These are phyloP conservation scores for Sporothrix schenckii DNA, from an alignment of 2,329 filamentous ascomycete species.

Conservation along the genomic window DNA sequence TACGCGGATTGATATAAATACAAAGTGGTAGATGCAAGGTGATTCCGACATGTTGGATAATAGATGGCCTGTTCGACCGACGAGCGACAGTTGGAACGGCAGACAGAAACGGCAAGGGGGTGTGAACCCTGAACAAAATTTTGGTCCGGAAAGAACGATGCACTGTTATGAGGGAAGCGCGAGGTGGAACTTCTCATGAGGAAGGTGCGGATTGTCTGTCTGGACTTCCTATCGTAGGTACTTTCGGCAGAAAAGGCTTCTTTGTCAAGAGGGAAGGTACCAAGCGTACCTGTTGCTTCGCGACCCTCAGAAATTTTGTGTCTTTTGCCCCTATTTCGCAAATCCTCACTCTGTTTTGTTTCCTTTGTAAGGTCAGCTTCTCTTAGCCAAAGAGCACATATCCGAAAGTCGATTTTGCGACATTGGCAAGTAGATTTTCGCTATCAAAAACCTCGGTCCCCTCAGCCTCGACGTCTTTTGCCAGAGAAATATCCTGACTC, in stretches of 20 bases:
- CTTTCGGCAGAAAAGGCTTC: not conserved
- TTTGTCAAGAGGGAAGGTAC: not conserved
- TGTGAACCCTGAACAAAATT: not conserved
- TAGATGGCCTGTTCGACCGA: conserved; percentile 3
- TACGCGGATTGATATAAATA: not conserved
- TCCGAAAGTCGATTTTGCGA: not conserved
- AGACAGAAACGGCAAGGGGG: conserved; percentile 1
- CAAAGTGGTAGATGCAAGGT: not conserved
- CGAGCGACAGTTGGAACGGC: not conserved
- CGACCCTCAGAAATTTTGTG: not conserved
- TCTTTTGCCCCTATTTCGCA: not conserved
- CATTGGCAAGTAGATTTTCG: not conserved
- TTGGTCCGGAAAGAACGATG: not conserved
- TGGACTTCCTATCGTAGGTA: not conserved
- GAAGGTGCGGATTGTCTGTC: not conserved
- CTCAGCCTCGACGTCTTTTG: conserved; percentile 4
- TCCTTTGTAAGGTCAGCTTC: not conserved
- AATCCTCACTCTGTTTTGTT: no score
- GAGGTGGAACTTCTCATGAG: not conserved
- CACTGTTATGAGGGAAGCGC: not conserved
- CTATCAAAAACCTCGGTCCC: not conserved
- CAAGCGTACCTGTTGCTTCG: not conserved
- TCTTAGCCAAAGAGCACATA: not conserved
- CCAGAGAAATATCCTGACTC: not conserved
- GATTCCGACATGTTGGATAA: conserved; percentile 14